Conservation (phyloP, 2,329 filamentous ascomycete genomes). For the Aureobasidium uvarum region DNA sequence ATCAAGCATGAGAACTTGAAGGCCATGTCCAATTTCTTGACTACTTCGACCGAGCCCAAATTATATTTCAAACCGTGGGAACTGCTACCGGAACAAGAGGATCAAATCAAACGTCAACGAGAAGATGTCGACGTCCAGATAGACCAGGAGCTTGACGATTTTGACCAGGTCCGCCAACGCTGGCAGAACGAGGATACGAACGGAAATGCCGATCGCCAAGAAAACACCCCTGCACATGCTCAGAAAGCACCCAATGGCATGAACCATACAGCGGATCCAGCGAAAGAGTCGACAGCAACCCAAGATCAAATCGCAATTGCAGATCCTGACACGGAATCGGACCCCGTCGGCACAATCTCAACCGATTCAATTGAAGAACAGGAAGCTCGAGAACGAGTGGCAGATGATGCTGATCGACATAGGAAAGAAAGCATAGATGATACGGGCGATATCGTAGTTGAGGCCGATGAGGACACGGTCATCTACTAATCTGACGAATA, state of each 20-base stretch:
- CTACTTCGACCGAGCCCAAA: conserved; percentile 67
- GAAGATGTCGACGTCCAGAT: conserved; percentile 63
- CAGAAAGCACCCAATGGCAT: background rate
- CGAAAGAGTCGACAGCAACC: background rate
- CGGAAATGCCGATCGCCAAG: conserved; percentile 30
- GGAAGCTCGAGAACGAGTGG: conserved; percentile 27
- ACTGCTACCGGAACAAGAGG: conserved; percentile 65
- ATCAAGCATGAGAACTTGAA: conserved; percentile 70
- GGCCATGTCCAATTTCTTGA: conserved; percentile 68
- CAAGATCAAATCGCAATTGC: background rate
- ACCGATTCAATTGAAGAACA: background rate
- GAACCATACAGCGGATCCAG: background rate
- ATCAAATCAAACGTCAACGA: conserved; percentile 68
- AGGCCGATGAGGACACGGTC: conserved; percentile 85
- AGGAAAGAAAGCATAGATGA: conserved; percentile 54
- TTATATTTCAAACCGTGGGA: conserved; percentile 90
- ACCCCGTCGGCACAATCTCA: background rate
- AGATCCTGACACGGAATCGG: background rate
- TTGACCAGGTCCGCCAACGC: conserved; percentile 51
- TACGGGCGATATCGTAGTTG: conserved; percentile 72
- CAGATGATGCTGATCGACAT: conserved; percentile 28
- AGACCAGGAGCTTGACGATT: conserved; percentile 63
- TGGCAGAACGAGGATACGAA: conserved; percentile 37
- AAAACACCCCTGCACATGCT: background rate
- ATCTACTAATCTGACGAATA: conserved; percentile 64